phyloP scores from a whole-genome alignment of 1,139 yeast genomes.

The Saccharomycopsis hybrid region DNA sequence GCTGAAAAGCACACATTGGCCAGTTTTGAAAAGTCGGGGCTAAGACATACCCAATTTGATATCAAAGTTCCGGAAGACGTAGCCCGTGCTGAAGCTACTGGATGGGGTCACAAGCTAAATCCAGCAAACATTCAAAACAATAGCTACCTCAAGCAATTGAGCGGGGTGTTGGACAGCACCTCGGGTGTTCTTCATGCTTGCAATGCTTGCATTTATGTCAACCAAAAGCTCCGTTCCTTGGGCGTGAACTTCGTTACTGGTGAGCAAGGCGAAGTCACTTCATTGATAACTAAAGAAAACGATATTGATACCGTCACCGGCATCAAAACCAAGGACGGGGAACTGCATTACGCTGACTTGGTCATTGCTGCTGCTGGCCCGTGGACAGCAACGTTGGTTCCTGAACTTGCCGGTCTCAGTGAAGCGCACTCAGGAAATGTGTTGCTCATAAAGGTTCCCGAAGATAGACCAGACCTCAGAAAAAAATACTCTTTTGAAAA shows the following conservation, averaged over 20 bases:
- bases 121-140: too few relatives aligned
- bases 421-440: slow-evolving; percentile 35
- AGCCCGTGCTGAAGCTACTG: too few relatives aligned
- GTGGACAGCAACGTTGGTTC: slow-evolving; percentile 35
- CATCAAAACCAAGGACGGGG: slow-evolving; percentile 30
- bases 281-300: slow-evolving; percentile 16
- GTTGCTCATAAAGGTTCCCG: slow-evolving; percentile 9
- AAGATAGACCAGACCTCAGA: too few relatives aligned
- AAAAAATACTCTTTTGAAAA: too few relatives aligned
- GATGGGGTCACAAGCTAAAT: too few relatives aligned
- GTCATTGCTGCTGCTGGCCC: slow-evolving; percentile 36
- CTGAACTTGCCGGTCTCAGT: slow-evolving; percentile 31
- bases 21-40: too few relatives aligned
- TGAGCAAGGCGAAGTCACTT: slow-evolving; percentile 20
- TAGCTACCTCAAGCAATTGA: slow-evolving; percentile 11
- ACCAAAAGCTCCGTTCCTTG: slow-evolving; percentile 25
- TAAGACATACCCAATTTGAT: too few relatives aligned
- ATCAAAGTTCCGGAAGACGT: too few relatives aligned
- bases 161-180: slow-evolving; percentile 32
- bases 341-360: slow-evolving; percentile 29
- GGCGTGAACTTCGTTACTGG: slow-evolving; percentile 33
- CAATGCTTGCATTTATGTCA: slow-evolving; percentile 31
- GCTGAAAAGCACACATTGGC: too few relatives aligned
- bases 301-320: slow-evolving; percentile 26
- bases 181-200: slow-evolving; percentile 35